Evolutionary conservation across 768 basidiomycete genomes (phyloP).

Genomic region (Clavaria fumosa): DNA sequence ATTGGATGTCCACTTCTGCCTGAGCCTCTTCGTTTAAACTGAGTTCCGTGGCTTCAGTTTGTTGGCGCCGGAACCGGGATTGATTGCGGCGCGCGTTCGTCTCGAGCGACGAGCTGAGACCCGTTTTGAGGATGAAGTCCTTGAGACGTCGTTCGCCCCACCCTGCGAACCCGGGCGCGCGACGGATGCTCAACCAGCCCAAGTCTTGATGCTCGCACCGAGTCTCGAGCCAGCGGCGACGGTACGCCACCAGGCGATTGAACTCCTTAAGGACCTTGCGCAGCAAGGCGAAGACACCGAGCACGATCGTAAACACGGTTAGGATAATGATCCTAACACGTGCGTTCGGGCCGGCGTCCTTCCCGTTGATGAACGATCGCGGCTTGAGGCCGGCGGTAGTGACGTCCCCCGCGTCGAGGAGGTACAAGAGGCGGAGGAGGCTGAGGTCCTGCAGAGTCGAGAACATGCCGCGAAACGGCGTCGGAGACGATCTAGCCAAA

Average conservation of each 20-base stretch:
- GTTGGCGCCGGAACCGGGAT: conserved; percentile 10
- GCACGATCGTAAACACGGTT: conserved; percentile 40
- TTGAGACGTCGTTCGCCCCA: conserved; percentile 66
- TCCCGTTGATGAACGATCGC: conserved; percentile 23
- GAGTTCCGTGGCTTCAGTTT: conserved; percentile 29
- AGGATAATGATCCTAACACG: conserved; percentile 55
- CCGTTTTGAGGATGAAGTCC: conserved; percentile 47
- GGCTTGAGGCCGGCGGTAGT: conserved; percentile 16
- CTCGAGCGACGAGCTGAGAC: conserved; percentile 46
- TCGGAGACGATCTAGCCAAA: conserved; percentile 33
- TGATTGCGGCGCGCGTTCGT: conserved; percentile 9
- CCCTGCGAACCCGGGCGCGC: conserved; percentile 50
- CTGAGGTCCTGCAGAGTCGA: conserved; percentile 64
- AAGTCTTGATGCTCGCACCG: conserved; percentile 58
- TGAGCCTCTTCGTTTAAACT: conserved; percentile 27
- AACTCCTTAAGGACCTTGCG: conserved; percentile 53
- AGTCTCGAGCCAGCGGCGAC: conserved; percentile 43
- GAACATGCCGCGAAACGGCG: conserved; percentile 40
- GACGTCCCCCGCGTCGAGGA: conserved; percentile 32
- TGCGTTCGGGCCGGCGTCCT: conserved; percentile 26
- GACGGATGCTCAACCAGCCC: conserved; percentile 51
- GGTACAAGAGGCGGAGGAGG: conserved; percentile 53
- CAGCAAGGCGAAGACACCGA: conserved; percentile 53
- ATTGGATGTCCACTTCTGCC: conserved; percentile 50
- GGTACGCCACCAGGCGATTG: conserved; percentile 35